Conservation (phyloP, 164 flowering plant genomes). For the Piper longum region DNA sequence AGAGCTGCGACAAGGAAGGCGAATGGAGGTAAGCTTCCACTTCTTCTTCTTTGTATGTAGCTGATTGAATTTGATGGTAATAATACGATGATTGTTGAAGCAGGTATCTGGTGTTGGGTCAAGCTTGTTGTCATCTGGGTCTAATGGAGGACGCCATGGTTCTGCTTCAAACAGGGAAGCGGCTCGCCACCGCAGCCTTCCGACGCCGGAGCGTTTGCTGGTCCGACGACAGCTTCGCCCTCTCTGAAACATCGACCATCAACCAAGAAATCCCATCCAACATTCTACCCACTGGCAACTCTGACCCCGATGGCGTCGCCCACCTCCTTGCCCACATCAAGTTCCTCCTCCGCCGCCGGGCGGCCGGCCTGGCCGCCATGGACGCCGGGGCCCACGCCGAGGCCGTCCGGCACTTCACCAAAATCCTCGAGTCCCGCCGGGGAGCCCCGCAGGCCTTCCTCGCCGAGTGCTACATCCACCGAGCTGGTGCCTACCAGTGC, state of each 20-base stretch:
- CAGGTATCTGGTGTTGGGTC: conserved; percentile 82
- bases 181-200: conserved; percentile 64
- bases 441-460: conserved; percentile 78
- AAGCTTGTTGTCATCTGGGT: conserved; percentile 88
- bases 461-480: conserved; percentile 72
- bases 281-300: conserved; percentile 12
- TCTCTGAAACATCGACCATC: conserved; percentile 12
- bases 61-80: not conserved
- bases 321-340: conserved; percentile 72
- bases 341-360: conserved; percentile 73
- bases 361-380: conserved; percentile 84
- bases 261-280: conserved; percentile 4
- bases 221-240: conserved; percentile 76
- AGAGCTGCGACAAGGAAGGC: conserved; percentile 60
- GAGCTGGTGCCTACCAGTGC: conserved; percentile 57
- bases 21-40: conserved; percentile 75
- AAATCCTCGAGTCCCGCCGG: conserved; percentile 76
- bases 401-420: conserved; percentile 84
- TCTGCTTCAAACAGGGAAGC: conserved; percentile 85
- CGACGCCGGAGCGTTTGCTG: conserved; percentile 67
- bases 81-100: not conserved
- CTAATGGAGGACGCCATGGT: conserved; percentile 94
- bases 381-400: conserved; percentile 87
- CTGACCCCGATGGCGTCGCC: conserved; percentile 42
- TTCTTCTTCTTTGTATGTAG: not conserved